Conservation (phyloP, 495 filamentous ascomycete species). For the Xylaria intraflava region DNA sequence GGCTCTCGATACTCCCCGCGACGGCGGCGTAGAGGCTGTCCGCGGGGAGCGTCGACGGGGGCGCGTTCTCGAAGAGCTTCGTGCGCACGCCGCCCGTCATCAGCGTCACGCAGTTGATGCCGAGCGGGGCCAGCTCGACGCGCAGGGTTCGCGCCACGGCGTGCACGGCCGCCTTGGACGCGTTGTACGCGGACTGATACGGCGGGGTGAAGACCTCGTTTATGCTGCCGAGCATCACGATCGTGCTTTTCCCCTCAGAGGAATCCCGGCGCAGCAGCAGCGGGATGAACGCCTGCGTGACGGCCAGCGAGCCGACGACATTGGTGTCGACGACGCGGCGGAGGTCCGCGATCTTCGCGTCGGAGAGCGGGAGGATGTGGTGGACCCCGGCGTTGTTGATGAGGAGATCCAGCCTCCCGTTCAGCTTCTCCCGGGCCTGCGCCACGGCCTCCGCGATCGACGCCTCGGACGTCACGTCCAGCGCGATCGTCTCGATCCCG, state of each 20-base stretch:
- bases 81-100: constrained; percentile 27
- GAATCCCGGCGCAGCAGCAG: constrained; percentile 32
- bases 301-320: constrained; percentile 44
- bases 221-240: constrained; percentile 47
- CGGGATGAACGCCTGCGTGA: constrained; percentile 50
- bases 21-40: constrained; percentile 15
- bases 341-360: constrained; percentile 38
- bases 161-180: constrained; percentile 48
- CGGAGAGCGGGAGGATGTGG: constrained; percentile 39
- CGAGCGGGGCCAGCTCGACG: constrained; percentile 48
- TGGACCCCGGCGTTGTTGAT: constrained; percentile 52
- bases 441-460: constrained; percentile 35
- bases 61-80: constrained; percentile 21
- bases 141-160: constrained; percentile 38
- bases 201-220: constrained; percentile 38
- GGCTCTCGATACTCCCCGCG: constrained; percentile 11
- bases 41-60: constrained; percentile 15
- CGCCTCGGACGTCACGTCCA: constrained; percentile 41
- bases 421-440: constrained; percentile 1
- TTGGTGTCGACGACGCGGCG: constrained; percentile 48
- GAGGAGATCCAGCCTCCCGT: constrained; percentile 41
- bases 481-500: constrained; percentile 40
- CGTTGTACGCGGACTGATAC: constrained; percentile 43
- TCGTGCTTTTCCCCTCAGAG: constrained; percentile 30
- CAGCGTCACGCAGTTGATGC: constrained; percentile 31